A percentile compares a stretch with the other conserved stretches of the same genome.
phyloP scores from a whole-genome alignment of 805 yeast species.

The Starmerella gropengiesseri region DNA sequence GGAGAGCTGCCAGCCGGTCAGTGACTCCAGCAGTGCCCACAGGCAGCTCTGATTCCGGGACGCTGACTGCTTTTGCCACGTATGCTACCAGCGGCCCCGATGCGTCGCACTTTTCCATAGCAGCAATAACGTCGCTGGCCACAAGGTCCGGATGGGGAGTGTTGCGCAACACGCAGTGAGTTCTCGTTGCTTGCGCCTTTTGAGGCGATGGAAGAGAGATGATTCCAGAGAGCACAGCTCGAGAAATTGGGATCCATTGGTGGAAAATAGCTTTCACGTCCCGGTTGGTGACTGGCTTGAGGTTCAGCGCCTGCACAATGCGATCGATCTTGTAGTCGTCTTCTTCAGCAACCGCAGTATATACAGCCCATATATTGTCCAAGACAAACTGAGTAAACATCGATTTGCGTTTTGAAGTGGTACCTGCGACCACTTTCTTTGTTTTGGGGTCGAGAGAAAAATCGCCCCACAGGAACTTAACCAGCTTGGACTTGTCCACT shows the following conservation, averaged over 20 bases:
- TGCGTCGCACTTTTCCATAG: conserved; percentile 60
- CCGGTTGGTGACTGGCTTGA: conserved; percentile 46
- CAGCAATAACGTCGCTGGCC: conserved; percentile 36
- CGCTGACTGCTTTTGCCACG: conserved; percentile 79
- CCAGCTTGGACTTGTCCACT: conserved; percentile 64
- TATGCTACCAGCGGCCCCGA: conserved; percentile 60
- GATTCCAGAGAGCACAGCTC: conserved; percentile 72
- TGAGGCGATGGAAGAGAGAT: conserved; percentile 81
- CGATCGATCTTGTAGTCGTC: conserved; percentile 63
- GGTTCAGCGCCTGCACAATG: conserved; percentile 57
- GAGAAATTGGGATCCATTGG: conserved; percentile 91
- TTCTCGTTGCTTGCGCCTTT: conserved; percentile 59
- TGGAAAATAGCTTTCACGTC: conserved; percentile 56
- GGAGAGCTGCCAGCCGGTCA: conserved; percentile 27
- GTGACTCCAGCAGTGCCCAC: conserved; percentile 22
- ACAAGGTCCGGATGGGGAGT: conserved; percentile 43
- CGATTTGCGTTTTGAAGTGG: conserved; percentile 53
- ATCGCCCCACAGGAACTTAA: conserved; percentile 94
- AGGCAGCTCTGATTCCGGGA: conserved; percentile 76
- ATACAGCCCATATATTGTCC: conserved; percentile 87
- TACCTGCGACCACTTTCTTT: conserved; percentile 53
- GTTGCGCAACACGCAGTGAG: conserved; percentile 53
- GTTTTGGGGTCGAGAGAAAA: conserved; percentile 80
- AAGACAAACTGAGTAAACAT: conserved; percentile 76
- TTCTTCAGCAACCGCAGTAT: conserved; percentile 54